Evolutionary conservation across 2,329 filamentous ascomycete species (phyloP), one percentile per base, ranked within the genome.

Genomic region (Microcera coccophila): DNA sequence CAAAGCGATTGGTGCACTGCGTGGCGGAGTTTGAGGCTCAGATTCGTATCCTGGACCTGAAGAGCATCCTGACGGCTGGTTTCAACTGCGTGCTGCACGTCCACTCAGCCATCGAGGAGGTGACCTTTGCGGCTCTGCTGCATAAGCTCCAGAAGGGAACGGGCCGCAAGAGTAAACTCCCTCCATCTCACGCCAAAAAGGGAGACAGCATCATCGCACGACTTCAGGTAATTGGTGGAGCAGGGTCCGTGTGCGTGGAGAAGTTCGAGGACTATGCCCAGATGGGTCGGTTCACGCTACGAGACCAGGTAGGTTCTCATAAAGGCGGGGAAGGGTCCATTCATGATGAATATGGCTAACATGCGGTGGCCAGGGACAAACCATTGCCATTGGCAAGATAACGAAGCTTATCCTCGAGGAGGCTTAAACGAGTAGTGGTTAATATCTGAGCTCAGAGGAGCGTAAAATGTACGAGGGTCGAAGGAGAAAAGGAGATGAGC

Each of bases 41-140:
- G 71, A 95, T 98, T 62, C 84, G 89, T 46, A 90, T 98, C 52
- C 75, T 98, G 39, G 93, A 98, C 53, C 75, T 98, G 52, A 96
- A 95, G 80, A 90, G 75, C 59, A 98, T 98, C 62, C 76, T 98
- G 29, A 87, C 86, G 8, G 89, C 91, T 16, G 93, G 93, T 39
- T 98, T 95, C 74, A 96, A 96, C 73, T 98, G 93, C 62, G 94
- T 98, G 31, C 75, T 98, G 55, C 93, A 98, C 71, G 88, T 98
- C 17, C 93, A 98, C 70, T 90, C 91, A 4, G 93, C 93, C 17
- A 95, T 96, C 48, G 93, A 98, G 73, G 93, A 98, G 68, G 89
- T 98, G 44, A 96, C 91, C 1, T 95, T 98, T 61, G 79, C 82
- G 1, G 79, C 84, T 4, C 76, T 98, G 39, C 72, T 98, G 54